Base-by-base conservation (phyloP, 2,329 filamentous ascomycete species). In the Mariannaea sp. region DNA sequence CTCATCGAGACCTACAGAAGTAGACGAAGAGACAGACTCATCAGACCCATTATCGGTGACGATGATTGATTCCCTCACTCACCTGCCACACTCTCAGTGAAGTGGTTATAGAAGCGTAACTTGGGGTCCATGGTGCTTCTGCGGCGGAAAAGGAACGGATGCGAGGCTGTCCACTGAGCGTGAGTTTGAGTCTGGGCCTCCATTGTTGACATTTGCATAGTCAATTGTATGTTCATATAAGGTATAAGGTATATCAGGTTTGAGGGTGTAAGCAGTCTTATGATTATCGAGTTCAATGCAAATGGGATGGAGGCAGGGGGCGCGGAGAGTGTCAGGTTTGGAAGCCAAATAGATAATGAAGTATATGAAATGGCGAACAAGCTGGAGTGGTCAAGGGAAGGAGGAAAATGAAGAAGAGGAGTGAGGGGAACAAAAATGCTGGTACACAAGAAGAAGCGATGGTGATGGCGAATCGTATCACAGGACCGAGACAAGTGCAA, bases 91-190 rank as follows among this genome's bases (percentile, higher is more conserved):
- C 89, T 86, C 64, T 86, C 80, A 61, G 90, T 87, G 67, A 96
- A 96, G 68, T 91, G 88, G 63, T 85, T 84, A 71, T 93, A 92
- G 76, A 96, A 96, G 30, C 84, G 84, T 67, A 93, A 87, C 62
- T 92, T 94, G 52, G 70, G 68, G 54, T 74, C 70, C 72, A 74
- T 73, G 47, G 47, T 65, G 35, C 53, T 58, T 30, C 45, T 46
- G 20, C 50, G 59, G 47, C 52, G 62, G 44, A 65, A 62, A 33
- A 62, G 64, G 36, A 60, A 48, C 43, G 61, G 58, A 53, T 66
- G 60, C 30, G 50, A 56, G 22, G 65, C 57, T 30, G 63, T 52
- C 61, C 58, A 64, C 46, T 61, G 64, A 36, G 57, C 45, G 46
- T 59, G 49, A 36, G 55, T 48, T 42, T 61, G 62, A 39, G 62